Conservation (phyloP, 176 grass and related monocot genomes). For the Eleusine coracana region DNA sequence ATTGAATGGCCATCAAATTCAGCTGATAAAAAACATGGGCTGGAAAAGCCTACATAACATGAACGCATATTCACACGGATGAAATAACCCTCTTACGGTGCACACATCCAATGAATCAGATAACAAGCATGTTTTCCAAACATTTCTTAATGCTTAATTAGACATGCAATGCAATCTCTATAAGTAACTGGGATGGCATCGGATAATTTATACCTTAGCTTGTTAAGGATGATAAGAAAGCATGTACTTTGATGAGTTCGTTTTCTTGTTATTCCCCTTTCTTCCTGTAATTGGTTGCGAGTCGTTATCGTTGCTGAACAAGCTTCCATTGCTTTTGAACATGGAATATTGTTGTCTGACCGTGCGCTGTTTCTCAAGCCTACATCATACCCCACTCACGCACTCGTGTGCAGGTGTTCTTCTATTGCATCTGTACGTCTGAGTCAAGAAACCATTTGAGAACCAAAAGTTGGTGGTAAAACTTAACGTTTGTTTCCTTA, state of each 20-base stretch:
- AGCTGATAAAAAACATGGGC: not conserved
- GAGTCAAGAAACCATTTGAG: slow-evolving; percentile 35
- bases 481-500: slow-evolving; percentile 1
- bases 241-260: slow-evolving; percentile 46
- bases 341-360: slow-evolving; percentile 33
- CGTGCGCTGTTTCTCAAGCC: not conserved
- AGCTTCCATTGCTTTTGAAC: slow-evolving; percentile 40
- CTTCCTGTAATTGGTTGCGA: slow-evolving; percentile 36
- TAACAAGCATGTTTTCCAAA: slow-evolving; percentile 8
- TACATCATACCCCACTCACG: slow-evolving; percentile 27
- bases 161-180: not conserved
- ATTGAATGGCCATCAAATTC: slow-evolving; percentile 19
- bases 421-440: not conserved
- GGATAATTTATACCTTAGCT: slow-evolving; percentile 35
- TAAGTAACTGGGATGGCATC: slow-evolving; percentile 6
- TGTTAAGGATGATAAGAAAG: slow-evolving; percentile 45
- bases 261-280: slow-evolving; percentile 49
- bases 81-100: not conserved
- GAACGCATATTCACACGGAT: not conserved
- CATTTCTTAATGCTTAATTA: not conserved
- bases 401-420: not conserved
- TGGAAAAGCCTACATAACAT: not conserved
- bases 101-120: not conserved
- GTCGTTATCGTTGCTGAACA: slow-evolving; percentile 29
- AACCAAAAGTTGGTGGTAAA: slow-evolving; percentile 11